phyloP scores from a whole-genome alignment of 768 basidiomycete species.

The Pilatotrama ljubarskyi region DNA sequence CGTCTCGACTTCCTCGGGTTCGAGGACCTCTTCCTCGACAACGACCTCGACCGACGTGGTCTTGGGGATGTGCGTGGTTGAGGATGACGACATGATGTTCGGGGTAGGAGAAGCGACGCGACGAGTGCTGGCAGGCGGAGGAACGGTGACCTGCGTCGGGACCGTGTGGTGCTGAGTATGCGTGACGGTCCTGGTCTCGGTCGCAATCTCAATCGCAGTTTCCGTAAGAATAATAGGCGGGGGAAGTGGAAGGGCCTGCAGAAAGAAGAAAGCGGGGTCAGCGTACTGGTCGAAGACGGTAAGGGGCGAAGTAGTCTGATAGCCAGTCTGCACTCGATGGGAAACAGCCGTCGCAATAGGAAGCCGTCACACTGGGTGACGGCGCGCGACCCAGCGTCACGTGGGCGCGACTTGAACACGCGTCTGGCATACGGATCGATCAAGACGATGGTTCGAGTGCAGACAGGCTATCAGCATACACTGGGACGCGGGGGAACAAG shows the following conservation, averaged over 20 bases:
- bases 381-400: constrained; percentile 37
- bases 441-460: constrained; percentile 21
- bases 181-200: constrained; percentile 51
- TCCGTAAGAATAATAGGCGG: constrained; percentile 48
- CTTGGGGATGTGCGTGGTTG: constrained; percentile 59
- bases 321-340: constrained; percentile 25
- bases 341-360: background rate
- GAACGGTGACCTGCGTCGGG: constrained; percentile 52
- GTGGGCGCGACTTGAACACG: constrained; percentile 34
- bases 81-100: constrained; percentile 55
- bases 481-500: constrained; percentile 73
- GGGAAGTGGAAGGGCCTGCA: constrained; percentile 43
- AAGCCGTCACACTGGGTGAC: constrained; percentile 15
- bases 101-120: constrained; percentile 73
- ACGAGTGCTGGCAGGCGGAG: constrained; percentile 78
- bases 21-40: constrained; percentile 56
- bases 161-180: constrained; percentile 37
- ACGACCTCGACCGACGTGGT: constrained; percentile 71
- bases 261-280: constrained; percentile 20
- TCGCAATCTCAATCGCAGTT: constrained; percentile 55
- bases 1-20: constrained; percentile 40
- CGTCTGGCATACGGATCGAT: constrained; percentile 37
- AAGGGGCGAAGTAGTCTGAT: constrained; percentile 36
- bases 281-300: constrained; percentile 20
- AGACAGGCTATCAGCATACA: constrained; percentile 36